phyloP scores from a whole-genome alignment of 2,329 filamentous ascomycete species.

The Fusarium sp. region DNA sequence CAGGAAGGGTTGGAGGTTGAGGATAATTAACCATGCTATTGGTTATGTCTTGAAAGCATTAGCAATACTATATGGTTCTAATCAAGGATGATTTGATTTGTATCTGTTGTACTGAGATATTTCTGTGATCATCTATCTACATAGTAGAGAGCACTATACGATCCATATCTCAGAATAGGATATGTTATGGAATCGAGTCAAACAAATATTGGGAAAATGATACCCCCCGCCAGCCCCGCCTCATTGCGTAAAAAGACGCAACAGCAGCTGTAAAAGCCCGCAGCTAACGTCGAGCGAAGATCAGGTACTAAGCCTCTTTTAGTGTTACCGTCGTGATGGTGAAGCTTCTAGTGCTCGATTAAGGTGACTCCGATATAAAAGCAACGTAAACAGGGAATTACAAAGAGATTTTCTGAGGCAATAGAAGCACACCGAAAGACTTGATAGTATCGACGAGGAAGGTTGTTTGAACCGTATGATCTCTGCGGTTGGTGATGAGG shows the following conservation, averaged over 20 bases:
- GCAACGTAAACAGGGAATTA: constrained; percentile 32
- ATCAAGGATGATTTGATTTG: background rate
- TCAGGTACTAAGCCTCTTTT: constrained; percentile 34
- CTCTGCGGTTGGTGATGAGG: constrained; percentile 18
- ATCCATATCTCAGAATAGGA: constrained; percentile 5
- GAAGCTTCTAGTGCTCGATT: constrained; percentile 35
- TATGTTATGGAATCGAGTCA: constrained; percentile 19
- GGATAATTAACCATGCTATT: background rate
- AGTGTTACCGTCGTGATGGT: constrained; percentile 31
- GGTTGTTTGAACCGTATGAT: constrained; percentile 27
- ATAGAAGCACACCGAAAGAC: constrained; percentile 30
- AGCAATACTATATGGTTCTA: background rate
- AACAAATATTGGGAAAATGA: background rate
- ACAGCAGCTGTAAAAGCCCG: constrained; percentile 38
- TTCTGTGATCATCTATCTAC: background rate
- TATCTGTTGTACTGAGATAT: background rate
- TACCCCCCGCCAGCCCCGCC: constrained; percentile 36
- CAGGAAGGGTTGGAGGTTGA: background rate
- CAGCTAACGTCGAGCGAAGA: constrained; percentile 37
- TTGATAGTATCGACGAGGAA: background rate
- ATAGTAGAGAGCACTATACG: background rate
- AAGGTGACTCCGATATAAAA: constrained; percentile 37
- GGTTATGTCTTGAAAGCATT: constrained; percentile 3
- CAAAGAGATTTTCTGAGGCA: constrained; percentile 2
- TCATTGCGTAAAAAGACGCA: constrained; percentile 50